Evolutionary conservation across 805 yeast species (phyloP).

Genomic region (Metschnikowia continentalis): DNA sequence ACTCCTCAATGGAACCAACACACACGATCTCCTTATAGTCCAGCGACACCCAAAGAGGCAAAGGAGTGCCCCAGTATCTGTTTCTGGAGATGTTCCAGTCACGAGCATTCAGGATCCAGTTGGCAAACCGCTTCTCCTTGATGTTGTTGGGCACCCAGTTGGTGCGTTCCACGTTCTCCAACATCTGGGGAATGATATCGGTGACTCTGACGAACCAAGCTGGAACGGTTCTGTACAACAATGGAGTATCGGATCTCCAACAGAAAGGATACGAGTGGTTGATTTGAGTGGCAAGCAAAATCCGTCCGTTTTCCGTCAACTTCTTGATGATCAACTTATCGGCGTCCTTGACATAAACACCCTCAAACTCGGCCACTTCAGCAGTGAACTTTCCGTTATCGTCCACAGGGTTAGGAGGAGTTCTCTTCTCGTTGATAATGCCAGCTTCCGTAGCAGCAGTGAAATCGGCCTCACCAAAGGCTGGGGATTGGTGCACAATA

Average conservation of each 20-base stretch:
- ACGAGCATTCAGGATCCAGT: slow-evolving; percentile 98
- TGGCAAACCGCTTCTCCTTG: slow-evolving; percentile 92
- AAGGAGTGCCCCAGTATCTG: slow-evolving; percentile 99
- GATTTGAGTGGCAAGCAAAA: slow-evolving; percentile 75
- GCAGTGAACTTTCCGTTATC: slow-evolving; percentile 82
- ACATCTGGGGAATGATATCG: slow-evolving; percentile 84
- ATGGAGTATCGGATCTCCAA: slow-evolving; percentile 99
- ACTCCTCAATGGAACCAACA: slow-evolving; percentile 85
- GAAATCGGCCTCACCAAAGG: slow-evolving; percentile 99
- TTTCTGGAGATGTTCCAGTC: slow-evolving; percentile 99
- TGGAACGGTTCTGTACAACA: slow-evolving; percentile 93
- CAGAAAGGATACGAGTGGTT: slow-evolving; percentile 98
- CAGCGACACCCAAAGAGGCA: slow-evolving; percentile 95
- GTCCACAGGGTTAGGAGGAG: slow-evolving; percentile 93
- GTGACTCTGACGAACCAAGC: slow-evolving; percentile 96
- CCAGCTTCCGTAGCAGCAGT: slow-evolving; percentile 73
- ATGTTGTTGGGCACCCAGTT: slow-evolving; percentile 92
- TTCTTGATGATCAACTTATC: slow-evolving; percentile 85
- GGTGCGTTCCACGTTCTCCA: slow-evolving; percentile 77
- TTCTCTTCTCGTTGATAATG: slow-evolving; percentile 59
- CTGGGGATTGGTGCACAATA: slow-evolving; percentile 97
- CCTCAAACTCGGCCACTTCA: slow-evolving; percentile 71
- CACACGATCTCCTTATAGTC: slow-evolving; percentile 91
- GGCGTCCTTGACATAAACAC: slow-evolving; percentile 91
- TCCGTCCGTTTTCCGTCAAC: slow-evolving; percentile 70